Conservation (phyloP, 257 asterid species). For the Fraxinus quadrangulata region DNA sequence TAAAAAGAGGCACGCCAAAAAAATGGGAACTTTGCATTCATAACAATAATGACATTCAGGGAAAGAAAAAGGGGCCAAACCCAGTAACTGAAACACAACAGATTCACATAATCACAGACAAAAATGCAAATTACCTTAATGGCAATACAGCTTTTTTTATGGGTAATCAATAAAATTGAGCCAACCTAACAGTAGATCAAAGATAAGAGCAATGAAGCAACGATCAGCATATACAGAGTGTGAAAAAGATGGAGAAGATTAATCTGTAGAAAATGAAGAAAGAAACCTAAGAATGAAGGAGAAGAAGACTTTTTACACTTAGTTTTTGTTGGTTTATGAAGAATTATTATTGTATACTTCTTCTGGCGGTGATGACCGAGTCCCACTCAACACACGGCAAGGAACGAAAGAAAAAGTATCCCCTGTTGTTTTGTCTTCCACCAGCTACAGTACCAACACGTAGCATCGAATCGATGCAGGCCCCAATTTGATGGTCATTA, state of each 20-base stretch:
- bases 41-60: no score
- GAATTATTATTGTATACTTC: constrained; percentile 16
- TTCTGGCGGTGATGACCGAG: not conserved
- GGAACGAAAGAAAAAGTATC: constrained; percentile 15
- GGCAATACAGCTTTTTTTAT: not conserved
- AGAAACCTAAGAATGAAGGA: constrained; percentile 28
- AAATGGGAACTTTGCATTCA: not conserved
- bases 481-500: no score
- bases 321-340: constrained; percentile 28
- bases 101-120: no score
- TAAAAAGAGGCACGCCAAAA: constrained; percentile 18
- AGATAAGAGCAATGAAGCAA: not conserved
- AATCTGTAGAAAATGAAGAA: not conserved
- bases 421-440: constrained; percentile 31
- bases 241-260: no score
- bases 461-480: not conserved
- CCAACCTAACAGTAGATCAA: constrained; percentile 34
- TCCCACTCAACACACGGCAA: constrained; percentile 19
- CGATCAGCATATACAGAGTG: not conserved
- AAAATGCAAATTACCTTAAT: constrained; percentile 22
- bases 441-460: constrained; percentile 30
- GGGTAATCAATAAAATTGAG: constrained; percentile 18
- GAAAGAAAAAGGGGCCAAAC: no score
- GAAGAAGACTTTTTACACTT: constrained; percentile 15
- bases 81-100: no score